phyloP scores from a whole-genome alignment of 2,329 filamentous ascomycete genomes.

The Fusarium vanettenii region DNA sequence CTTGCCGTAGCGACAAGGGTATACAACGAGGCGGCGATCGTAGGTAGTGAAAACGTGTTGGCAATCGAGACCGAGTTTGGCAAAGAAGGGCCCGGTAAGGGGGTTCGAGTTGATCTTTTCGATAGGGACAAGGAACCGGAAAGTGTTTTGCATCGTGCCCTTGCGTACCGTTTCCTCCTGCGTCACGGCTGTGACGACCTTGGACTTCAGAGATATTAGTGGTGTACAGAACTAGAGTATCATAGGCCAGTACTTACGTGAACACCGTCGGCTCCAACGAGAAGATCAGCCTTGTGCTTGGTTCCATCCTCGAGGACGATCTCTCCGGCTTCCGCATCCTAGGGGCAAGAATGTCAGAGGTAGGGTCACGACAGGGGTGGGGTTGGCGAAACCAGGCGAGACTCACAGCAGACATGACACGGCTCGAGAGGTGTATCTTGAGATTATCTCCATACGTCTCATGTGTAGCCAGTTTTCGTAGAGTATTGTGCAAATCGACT shows the following conservation, averaged over 20 bases:
- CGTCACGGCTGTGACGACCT: neutral
- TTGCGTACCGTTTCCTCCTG: neutral
- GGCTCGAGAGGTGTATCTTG: neutral
- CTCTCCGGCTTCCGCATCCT: slow-evolving; percentile 4
- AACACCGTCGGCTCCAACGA: slow-evolving; percentile 9
- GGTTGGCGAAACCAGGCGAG: neutral
- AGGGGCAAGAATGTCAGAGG: neutral
- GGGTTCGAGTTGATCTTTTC: slow-evolving; percentile 4
- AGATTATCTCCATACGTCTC: neutral
- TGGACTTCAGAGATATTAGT: neutral
- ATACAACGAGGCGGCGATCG: slow-evolving; percentile 3
- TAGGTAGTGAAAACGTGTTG: neutral
- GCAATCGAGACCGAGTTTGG: neutral
- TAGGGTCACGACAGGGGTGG: neutral
- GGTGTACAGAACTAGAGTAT: neutral
- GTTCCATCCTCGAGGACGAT: neutral
- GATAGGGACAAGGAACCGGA: slow-evolving; percentile 6
- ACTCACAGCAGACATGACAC: neutral
- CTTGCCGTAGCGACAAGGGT: neutral
- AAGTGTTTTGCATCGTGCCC: slow-evolving; percentile 6
- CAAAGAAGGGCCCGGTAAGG: neutral
- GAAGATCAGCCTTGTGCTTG: neutral
- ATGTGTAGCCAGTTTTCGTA: neutral
- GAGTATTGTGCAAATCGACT: slow-evolving; percentile 2
- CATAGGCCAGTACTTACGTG: neutral